These are phyloP conservation scores for Amaranthus tricolor DNA, from an alignment of 179 eudicot genomes.

Conservation along the genomic window DNA sequence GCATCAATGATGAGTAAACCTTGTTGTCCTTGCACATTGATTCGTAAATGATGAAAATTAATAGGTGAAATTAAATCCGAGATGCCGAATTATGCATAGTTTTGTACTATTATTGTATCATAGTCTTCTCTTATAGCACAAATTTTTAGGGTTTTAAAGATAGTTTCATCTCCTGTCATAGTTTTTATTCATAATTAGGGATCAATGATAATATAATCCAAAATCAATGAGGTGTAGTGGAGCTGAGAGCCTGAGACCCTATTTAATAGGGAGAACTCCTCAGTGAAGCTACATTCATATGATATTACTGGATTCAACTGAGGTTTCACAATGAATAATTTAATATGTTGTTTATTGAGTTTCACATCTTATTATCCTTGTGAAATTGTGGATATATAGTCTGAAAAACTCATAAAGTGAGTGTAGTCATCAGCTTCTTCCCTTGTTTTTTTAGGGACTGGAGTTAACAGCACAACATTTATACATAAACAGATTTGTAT, in stretches of 20 bases:
- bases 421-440: slow-evolving; percentile 35
- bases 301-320: slow-evolving; percentile 30
- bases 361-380: slow-evolving; percentile 15
- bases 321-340: slow-evolving; percentile 15
- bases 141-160: no score
- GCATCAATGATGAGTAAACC: no score
- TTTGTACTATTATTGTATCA: no score
- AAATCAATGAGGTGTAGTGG: slow-evolving; percentile 24
- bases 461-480: slow-evolving; percentile 24
- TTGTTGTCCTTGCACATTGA: no score
- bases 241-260: slow-evolving; percentile 36
- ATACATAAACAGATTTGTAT: no score
- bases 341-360: slow-evolving; percentile 10
- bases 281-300: slow-evolving; percentile 24
- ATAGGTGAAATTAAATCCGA: no score
- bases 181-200: no score
- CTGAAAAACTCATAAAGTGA: slow-evolving; percentile 25
- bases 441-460: slow-evolving; percentile 17
- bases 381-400: slow-evolving; percentile 4
- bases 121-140: no score
- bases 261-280: slow-evolving; percentile 37
- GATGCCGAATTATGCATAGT: no score
- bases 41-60: no score
- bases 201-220: slow-evolving; percentile 30
- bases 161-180: no score